Percentiles rank a stretch among this genome's conserved stretches.
phyloP scores from a whole-genome alignment of 108 stramenopile genomes.

The Aurantiochytrium sp. region DNA sequence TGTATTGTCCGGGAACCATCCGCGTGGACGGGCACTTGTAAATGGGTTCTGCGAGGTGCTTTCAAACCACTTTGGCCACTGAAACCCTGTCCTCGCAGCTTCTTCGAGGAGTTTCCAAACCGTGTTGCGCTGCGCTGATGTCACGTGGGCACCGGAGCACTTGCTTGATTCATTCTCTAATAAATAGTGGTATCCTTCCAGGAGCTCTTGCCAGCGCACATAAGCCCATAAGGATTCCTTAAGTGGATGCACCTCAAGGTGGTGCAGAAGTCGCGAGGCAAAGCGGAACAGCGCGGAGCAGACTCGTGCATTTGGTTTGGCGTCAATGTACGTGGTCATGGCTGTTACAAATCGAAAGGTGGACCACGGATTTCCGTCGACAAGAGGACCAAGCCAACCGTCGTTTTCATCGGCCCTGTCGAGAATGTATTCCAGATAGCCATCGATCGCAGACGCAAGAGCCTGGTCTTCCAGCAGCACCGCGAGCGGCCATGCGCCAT shows the following conservation, averaged over 20 bases:
- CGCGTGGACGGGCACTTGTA: background rate
- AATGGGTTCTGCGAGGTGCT: background rate
- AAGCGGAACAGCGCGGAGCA: background rate
- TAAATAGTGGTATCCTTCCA: background rate
- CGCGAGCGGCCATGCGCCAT: background rate
- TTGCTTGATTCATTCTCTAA: background rate
- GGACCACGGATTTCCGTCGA: background rate
- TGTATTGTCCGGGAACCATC: background rate
- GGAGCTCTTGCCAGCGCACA: background rate
- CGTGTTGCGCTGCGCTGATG: background rate
- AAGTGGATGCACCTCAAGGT: background rate
- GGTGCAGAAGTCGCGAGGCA: background rate
- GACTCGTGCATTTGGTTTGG: background rate
- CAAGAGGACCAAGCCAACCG: background rate
- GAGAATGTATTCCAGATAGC: background rate
- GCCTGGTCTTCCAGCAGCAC: background rate
- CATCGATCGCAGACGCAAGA: background rate
- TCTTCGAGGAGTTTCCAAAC: background rate
- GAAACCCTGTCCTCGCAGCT: background rate
- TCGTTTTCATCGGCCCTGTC: background rate
- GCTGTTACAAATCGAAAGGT: background rate
- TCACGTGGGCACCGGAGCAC: background rate
- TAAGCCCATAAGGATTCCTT: background rate
- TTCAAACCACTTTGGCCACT: background rate
- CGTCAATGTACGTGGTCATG: background rate